These are phyloP conservation scores for Pythium periplocum DNA, from an alignment of 352 stramenopile genomes.

Conservation along the genomic window DNA sequence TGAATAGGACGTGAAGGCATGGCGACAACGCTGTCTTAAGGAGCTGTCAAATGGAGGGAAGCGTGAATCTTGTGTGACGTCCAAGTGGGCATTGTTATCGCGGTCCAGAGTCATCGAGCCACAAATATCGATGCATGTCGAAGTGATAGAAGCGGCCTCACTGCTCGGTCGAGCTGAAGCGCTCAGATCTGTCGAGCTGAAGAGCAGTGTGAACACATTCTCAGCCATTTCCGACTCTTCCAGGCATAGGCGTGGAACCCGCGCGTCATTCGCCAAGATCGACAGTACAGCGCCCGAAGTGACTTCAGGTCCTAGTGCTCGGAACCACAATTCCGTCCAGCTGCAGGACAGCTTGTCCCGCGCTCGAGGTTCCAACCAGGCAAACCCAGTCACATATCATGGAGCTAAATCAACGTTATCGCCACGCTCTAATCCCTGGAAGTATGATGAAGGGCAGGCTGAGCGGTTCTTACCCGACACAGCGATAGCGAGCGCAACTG, in stretches of 20 bases:
- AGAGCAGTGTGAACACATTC: constrained; percentile 18
- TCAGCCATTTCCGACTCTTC: constrained; percentile 7
- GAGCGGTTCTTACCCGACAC: constrained; percentile 13
- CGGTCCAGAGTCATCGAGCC: constrained; percentile 9
- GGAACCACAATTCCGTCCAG: constrained; percentile 2
- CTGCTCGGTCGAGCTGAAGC: constrained; percentile 9
- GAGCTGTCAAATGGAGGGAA: constrained; percentile 4
- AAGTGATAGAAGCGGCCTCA: constrained; percentile 15
- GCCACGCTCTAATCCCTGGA: constrained; percentile 7
- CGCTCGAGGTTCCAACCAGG: neutral
- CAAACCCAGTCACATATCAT: constrained; percentile 1
- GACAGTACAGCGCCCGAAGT: too few relatives aligned
- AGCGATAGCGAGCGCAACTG: constrained; percentile 14
- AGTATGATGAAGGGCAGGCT: constrained; percentile 7
- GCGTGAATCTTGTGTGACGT: neutral
- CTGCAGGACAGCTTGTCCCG: constrained; percentile 15
- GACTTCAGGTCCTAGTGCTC: too few relatives aligned
- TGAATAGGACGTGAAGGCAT: constrained; percentile 10
- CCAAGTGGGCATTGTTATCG: constrained; percentile 6
- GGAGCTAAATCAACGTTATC: neutral
- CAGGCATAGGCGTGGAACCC: neutral
- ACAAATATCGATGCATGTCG: constrained; percentile 7
- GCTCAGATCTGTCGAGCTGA: constrained; percentile 12
- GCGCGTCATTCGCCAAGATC: too few relatives aligned
- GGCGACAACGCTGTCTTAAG: constrained; percentile 15